Percentiles rank a stretch among this genome's conserved stretches.
Evolutionary conservation across 75 land plant species (phyloP).

Genomic region (Pinus tabuliformis): DNA sequence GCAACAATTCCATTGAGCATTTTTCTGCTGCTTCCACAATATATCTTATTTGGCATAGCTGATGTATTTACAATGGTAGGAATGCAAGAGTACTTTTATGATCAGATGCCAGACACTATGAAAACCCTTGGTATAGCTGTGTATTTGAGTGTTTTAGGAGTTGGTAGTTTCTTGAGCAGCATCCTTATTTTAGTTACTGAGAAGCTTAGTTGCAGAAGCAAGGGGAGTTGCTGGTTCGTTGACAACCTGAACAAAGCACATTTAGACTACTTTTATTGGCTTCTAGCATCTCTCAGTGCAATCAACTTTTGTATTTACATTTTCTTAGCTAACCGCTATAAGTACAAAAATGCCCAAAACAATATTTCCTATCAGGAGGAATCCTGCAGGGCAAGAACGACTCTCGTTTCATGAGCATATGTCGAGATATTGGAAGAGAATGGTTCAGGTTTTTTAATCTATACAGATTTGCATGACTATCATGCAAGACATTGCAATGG

Average conservation of each 20-base stretch:
- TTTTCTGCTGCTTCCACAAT: conserved; percentile 87
- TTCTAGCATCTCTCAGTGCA: conserved; percentile 30
- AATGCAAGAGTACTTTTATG: conserved; percentile 88
- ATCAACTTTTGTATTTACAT: conserved; percentile 23
- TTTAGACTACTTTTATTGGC: conserved; percentile 51
- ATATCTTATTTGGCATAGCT: conserved; percentile 72
- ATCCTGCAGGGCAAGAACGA: no score
- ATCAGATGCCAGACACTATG: conserved; percentile 78
- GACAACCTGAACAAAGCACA: conserved; percentile 49
- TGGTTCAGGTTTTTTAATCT: no score
- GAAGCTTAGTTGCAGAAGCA: conserved; percentile 20
- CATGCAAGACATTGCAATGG: no score
- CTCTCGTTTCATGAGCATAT: no score
- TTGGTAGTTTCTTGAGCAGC: conserved; percentile 77
- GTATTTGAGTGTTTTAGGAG: conserved; percentile 72
- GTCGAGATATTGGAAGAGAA: no score
- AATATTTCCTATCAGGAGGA: no score
- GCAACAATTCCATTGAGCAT: conserved; percentile 51
- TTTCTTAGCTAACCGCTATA: conserved; percentile 8
- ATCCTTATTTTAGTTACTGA: conserved; percentile 49
- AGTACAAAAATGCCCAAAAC: not conserved
- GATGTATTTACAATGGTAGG: conserved; percentile 94
- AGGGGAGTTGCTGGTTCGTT: conserved; percentile 54
- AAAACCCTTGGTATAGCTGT: conserved; percentile 80
- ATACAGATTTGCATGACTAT: no score